Evolutionary conservation across 495 filamentous ascomycete species (phyloP), one percentile per base, ranked within the genome.

Genomic region (Penicillium pulvis): DNA sequence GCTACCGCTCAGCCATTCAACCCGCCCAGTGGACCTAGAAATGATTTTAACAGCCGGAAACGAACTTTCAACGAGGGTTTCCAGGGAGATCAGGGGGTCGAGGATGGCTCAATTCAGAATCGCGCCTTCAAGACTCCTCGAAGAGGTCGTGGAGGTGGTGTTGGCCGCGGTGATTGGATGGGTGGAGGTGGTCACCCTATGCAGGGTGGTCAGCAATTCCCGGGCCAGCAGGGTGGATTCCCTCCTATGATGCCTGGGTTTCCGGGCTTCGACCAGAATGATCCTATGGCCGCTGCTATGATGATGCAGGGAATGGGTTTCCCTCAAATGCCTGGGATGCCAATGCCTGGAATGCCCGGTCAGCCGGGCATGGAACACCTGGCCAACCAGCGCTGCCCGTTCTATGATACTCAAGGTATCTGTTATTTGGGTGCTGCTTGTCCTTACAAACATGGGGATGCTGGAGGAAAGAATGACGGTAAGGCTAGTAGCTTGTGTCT

Each of bases 321-420:
- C 60, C 79, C 86, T 23, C 72, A 74, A 57, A 77, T 78, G 70
- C 84, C 86, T 19, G 78, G 77, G 17, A 75, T 88, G 66, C 71
- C 79, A 35, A 76, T 83, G 68, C 71, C 75, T 11, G 74, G 74
- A 44, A 69, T 77, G 42, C 68, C 79, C 31, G 69, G 66, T 7
- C 72, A 72, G 49, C 70, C 70, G 50, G 67, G 52, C 17, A 62
- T 56, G 26, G 74, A 66, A 28, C 71, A 71, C 33, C 71, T 73
- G 53, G 68, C 52, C 54, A 75, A 74, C 55, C 78, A 85, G 67
- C 81, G 87, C 56, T 98, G 93, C 66, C 85, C 86, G 44, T 92
- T 96, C 69, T 98, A 92, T 68, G 93, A 97, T 60, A 85, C 81
- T 1, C 91, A 92, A 62, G 94, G 94, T 0, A 95, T 87, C 61